Base-by-base conservation (phyloP, 1,139 yeast genomes). In the Lodderomyces parapsilosis region DNA sequence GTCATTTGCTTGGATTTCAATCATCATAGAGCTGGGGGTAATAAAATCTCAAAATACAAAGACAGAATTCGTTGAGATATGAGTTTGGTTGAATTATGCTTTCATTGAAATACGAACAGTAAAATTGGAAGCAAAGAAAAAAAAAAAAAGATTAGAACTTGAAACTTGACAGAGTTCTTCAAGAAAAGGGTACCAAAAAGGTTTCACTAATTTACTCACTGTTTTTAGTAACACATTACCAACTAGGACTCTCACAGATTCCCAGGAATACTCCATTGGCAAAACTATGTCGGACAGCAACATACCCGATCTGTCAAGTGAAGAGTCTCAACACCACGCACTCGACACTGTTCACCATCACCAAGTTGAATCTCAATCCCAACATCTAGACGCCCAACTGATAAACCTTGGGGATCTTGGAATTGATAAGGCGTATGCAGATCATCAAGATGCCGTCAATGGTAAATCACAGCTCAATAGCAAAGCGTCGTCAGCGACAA, bases 1-100 rank as follows among this genome's bases (percentile, higher is more conserved):
- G 48, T 65, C 71, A 43, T 65, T 65, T 4, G 65, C 69, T 32
- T 58, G 54, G 14, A 65, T 60, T 49, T 63, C 67, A 39, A 65
- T 65, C 71, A 65, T 65, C 3, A 19, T 30, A 13, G n/a, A n/a
- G n/a, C n/a, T n/a, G n/a, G n/a, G n/a, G n/a, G n/a, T n/a, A n/a
- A n/a, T n/a, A n/a, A n/a, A n/a, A n/a, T n/a, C n/a, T n/a, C n/a
- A n/a, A n/a, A n/a, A n/a, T n/a, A n/a, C n/a, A n/a, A n/a, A n/a
- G n/a, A n/a, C n/a, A n/a, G n/a, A n/a, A n/a, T n/a, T n/a, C n/a
- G n/a, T 20, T 20, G 23, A 20, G 8, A 20, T 20, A 20, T 20
- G 23, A 20, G 23, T 20, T 20, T 6, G 23, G 8, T 20, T 20
- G 23, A 20, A 20, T 20, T 20, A 20, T 20, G 23, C 23, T 20